phyloP scores from a whole-genome alignment of 164 flowering plant genomes.

The Buxus sempervirens region DNA sequence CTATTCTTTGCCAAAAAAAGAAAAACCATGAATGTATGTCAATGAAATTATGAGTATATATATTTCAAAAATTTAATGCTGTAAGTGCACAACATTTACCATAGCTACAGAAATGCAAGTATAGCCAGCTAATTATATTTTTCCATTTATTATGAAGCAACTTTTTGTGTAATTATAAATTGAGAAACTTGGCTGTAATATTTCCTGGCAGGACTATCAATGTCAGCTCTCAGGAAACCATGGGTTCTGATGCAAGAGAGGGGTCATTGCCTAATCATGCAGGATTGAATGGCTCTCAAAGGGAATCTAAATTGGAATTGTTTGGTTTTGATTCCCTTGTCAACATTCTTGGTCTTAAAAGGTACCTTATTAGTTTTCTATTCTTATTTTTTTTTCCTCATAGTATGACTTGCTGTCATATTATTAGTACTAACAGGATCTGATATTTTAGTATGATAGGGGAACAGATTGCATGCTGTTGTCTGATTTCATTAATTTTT shows the following conservation, averaged over 20 bases:
- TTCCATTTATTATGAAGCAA: too few relatives aligned
- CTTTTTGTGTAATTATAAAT: neutral
- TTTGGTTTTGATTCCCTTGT: conserved; percentile 99
- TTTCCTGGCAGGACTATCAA: conserved; percentile 44
- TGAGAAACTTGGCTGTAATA: neutral
- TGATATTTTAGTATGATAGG: conserved; percentile 77
- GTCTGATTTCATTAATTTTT: too few relatives aligned
- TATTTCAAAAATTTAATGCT: too few relatives aligned
- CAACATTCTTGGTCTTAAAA: conserved; percentile 87
- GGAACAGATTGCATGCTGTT: conserved; percentile 26
- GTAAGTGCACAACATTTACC: too few relatives aligned
- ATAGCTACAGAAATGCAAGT: too few relatives aligned
- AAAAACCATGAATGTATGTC: too few relatives aligned
- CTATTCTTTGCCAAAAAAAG: too few relatives aligned
- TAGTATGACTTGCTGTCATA: neutral
- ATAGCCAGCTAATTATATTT: too few relatives aligned
- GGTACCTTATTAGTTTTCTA: conserved; percentile 36
- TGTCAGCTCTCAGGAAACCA: conserved; percentile 25
- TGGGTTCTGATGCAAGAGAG: conserved; percentile 32
- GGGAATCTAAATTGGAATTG: conserved; percentile 81
- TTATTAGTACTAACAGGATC: neutral
- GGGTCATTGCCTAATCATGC: conserved; percentile 34
- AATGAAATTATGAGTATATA: too few relatives aligned
- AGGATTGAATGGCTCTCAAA: conserved; percentile 40
- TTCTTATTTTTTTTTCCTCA: conserved; percentile 1